Evolutionary conservation across 345 rosid species (phyloP).

Genomic region (Hibiscus trionum): DNA sequence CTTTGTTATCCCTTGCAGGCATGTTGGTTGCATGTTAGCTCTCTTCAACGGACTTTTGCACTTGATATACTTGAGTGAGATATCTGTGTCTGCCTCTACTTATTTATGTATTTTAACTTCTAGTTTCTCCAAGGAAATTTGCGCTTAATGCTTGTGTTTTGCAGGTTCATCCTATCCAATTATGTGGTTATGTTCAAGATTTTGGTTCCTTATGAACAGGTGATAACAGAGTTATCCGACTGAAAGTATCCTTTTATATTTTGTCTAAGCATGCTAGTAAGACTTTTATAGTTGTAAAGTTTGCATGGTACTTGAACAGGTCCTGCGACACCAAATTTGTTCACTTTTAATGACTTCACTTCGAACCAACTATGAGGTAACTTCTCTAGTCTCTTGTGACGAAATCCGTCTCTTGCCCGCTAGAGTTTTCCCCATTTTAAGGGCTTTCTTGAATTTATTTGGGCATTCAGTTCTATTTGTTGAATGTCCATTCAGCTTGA

Average conservation of each 20-base stretch:
- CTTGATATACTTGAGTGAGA: too few species aligned
- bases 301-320: conserved; percentile 43
- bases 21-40: conserved; percentile 64
- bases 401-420: neutral
- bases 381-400: conserved; percentile 6
- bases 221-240: conserved; percentile 19
- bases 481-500: conserved; percentile 51
- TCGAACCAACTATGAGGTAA: conserved; percentile 88
- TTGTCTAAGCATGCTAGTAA: conserved; percentile 16
- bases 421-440: neutral
- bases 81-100: too few species aligned
- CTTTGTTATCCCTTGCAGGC: conserved; percentile 47
- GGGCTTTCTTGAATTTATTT: conserved; percentile 2
- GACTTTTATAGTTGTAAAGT: conserved; percentile 22
- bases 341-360: conserved; percentile 97
- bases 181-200: conserved; percentile 72
- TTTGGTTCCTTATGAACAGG: conserved; percentile 78
- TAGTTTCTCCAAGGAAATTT: neutral
- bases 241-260: conserved; percentile 6
- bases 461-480: conserved; percentile 7
- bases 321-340: conserved; percentile 87
- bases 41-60: conserved; percentile 79
- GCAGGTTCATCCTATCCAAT: conserved; percentile 87
- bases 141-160: conserved; percentile 15
- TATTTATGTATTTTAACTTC: conserved; percentile 1